Base-by-base conservation (phyloP, 768 basidiomycete genomes). In the Suillus lakei region DNA sequence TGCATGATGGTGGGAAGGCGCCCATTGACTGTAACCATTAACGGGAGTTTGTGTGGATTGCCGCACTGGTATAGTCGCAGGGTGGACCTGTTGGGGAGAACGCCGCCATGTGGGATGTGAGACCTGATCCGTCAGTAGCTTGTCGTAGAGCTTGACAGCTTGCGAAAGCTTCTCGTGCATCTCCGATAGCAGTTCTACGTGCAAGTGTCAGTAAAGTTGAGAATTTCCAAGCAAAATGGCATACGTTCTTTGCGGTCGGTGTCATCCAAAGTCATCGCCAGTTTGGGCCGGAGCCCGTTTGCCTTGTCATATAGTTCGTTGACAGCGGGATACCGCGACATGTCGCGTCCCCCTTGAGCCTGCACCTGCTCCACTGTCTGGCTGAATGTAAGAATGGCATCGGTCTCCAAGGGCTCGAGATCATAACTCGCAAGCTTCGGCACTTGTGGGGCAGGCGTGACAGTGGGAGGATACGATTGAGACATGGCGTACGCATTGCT, bases 161-260 rank as follows among this genome's bases (percentile, higher is more conserved):
- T 97, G 88, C 0, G 94, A 92, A 12, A 99, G 78, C 77, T 98
- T 97, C 55, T 92, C 91, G 71, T 98, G 92, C 95, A 99, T 98
- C 58, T 98, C 96, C 8, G 88, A 82, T 41, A 99, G 81, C 74
- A 96, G 83, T 76, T 96, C 96, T 95, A 72, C 7, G 41, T 46
- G 36, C 38, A 21, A 43, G 39, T 2, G 63, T 51, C 28, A 62
- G 65, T 55, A 58, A 26, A 46, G 5, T 23, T 23, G 28, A 38
- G 12, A 2, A 59, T 59, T 59, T 13, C 58, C 26, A 41, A 21
- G 58, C 28, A 21, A 41, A 16, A 76, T 76, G 5, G 80, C 86
- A 73, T 68, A 95, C 96, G 85, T 79, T 96, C 91, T 86, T 96
- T 95, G 71, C 90, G 82, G 21, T 86, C 88, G 3, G 94, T 84